Evolutionary conservation across 2,329 filamentous ascomycete species (phyloP).

Genomic region (Scedosporium minutisporum): DNA sequence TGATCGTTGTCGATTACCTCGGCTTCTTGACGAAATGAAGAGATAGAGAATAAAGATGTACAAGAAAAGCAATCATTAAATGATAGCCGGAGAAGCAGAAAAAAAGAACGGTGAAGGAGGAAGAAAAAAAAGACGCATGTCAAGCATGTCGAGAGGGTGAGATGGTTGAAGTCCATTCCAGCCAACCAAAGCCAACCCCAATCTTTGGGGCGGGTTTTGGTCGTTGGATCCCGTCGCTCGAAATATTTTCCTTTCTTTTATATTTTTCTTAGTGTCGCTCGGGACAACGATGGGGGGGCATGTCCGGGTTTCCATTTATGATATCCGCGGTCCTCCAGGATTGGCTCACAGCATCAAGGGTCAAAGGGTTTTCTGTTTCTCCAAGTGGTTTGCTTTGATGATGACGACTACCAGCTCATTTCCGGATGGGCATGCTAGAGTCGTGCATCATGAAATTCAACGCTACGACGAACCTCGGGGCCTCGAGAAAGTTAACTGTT

Average conservation of each 20-base stretch:
- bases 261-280: background rate
- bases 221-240: background rate
- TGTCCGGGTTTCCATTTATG: background rate
- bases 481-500: too few species aligned
- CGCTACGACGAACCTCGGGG: too few species aligned
- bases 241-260: background rate
- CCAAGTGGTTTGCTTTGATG: background rate
- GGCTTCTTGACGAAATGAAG: conserved; percentile 47
- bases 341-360: conserved; percentile 1
- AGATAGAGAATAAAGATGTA: background rate
- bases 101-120: background rate
- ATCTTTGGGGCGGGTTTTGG: background rate
- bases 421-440: background rate
- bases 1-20: conserved; percentile 53
- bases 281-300: background rate
- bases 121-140: background rate
- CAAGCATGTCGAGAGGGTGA: too few species aligned
- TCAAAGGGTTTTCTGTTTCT: background rate
- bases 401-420: background rate
- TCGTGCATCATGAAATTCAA: background rate
- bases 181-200: too few species aligned
- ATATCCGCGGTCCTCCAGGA: background rate
- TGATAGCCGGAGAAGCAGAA: background rate
- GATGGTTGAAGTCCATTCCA: too few species aligned
- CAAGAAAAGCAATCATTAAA: background rate